Base-by-base conservation (phyloP, 768 basidiomycete genomes). In the Leucosporidium scottii region DNA sequence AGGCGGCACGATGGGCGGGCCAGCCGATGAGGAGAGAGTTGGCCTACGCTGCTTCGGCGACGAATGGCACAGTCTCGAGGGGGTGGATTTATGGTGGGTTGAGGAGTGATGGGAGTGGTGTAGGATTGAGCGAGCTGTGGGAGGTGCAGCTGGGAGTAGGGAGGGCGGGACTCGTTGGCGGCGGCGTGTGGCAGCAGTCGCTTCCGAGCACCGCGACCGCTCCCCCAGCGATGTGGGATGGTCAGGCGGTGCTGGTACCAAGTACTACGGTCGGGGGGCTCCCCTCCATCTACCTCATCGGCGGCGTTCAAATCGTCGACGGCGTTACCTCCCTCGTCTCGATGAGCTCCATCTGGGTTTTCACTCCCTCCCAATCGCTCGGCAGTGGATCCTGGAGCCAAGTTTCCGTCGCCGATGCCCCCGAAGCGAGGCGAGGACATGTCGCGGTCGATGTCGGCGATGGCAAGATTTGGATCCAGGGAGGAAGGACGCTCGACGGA, bases 21-120 rank as follows among this genome's bases (percentile, higher is more conserved):
- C 66, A 71, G 53, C 70, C 70, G 12, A 53, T 59, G 44, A 48
- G 70, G 7, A 44, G 70, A 0, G 61, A 71, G 15, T 12, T 49
- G 25, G 49, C 55, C 27, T 68, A 28, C 48, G 53, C 62, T 18
- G 62, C 64, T 1, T 65, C 64, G 17, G 70, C 70, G 30, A 62
- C 64, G 48, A 68, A 71, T 53, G 70, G 66, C 1, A 39, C 39
- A 0, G 7, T 59, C 10, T 59, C 66, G 27, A 60, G 70, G 8
- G 62, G 47, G 5, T 71, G 70, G 70, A 17, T 71, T 5, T 71
- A 49, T 50, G 70, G 70, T 18, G 70, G 70, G 0, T 28, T 63
- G 18, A 30, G 64, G 4, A 34, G 61, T 4, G 70, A 71, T 31
- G 67, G 66, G n/a, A 49, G 39, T 4, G 64, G 64, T 7, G 39